Evolutionary conservation across 2,329 filamentous ascomycete genomes (phyloP), one percentile per base, ranked within the genome.

Genomic region (Didymella segeticola): DNA sequence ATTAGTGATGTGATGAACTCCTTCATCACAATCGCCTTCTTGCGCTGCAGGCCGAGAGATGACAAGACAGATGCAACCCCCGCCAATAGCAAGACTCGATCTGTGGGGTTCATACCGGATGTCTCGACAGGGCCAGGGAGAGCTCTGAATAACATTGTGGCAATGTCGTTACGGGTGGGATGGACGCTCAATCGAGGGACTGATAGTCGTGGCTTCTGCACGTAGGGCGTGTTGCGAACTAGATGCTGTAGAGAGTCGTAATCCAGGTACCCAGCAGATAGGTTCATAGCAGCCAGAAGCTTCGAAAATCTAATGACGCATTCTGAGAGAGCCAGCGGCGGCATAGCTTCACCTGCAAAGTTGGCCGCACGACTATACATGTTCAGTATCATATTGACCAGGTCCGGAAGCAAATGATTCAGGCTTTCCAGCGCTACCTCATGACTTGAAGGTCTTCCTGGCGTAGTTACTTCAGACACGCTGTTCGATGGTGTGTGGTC

Each of bases 31-130:
- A 98, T 89, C 4, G 90, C 92, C 74, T 96, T 96, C 77, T 97
- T 98, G 52, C 95, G 85, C 54, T 92, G 86, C 56, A 93, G 84
- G 1, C 90, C 91, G 7, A 99, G 76, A 5, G 85, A 81, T 0
- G 91, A 89, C 9, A 97, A 79, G n/a, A 96, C 86, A n/a, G 89
- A 87, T 7, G 91, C 89, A 61, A 98, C 91, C 11, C 92, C 93
- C 61, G 91, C 88, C 14, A 97, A 80, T 29, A 97, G 88, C 9
- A 89, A 86, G 10, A 90, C 86, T 19, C 89, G 83, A 73, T 96
- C 93, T 9, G 87, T 86, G 4, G 89, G 85, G 2, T 88, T 89
- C 46, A 96, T 78, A 0, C 87, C 82, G 6, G 84, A 80, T 14
- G 72, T 64, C 20, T 81, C 77, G 4, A 84, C 83, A 26, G 68